Evolutionary conservation across 2,329 filamentous ascomycete species (phyloP).

Genomic region (Cladosporium sp.): DNA sequence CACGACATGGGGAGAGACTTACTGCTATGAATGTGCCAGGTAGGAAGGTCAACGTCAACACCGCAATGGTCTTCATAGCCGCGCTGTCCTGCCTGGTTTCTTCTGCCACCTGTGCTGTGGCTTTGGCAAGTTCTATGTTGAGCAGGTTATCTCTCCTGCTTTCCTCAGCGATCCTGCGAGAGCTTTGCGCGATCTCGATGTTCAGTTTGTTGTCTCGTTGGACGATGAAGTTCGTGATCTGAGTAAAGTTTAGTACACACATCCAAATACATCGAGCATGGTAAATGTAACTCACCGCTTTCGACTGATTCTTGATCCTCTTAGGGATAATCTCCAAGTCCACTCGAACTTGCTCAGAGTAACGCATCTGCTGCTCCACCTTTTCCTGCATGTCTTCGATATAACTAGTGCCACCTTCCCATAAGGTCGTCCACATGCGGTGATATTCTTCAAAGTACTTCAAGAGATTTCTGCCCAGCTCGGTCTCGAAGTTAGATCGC

Average conservation of each 20-base stretch:
- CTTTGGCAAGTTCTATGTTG: slow-evolving; percentile 37
- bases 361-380: slow-evolving; percentile 37
- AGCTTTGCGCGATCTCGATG: slow-evolving; percentile 36
- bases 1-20: slow-evolving; percentile 8
- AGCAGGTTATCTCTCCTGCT: slow-evolving; percentile 36
- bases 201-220: slow-evolving; percentile 37
- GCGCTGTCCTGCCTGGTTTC: slow-evolving; percentile 39
- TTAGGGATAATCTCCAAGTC: slow-evolving; percentile 37
- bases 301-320: slow-evolving; percentile 39
- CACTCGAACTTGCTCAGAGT: slow-evolving; percentile 34
- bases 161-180: slow-evolving; percentile 37
- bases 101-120: slow-evolving; percentile 37
- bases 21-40: slow-evolving; percentile 41
- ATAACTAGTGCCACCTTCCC: slow-evolving; percentile 36
- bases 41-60: slow-evolving; percentile 47
- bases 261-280: neutral
- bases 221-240: slow-evolving; percentile 37
- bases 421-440: slow-evolving; percentile 30
- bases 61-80: slow-evolving; percentile 49
- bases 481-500: slow-evolving; percentile 36
- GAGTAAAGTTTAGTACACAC: neutral
- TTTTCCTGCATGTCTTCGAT: slow-evolving; percentile 39
- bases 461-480: slow-evolving; percentile 34
- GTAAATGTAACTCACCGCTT: slow-evolving; percentile 27
- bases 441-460: slow-evolving; percentile 37